Evolutionary conservation across 257 asterid genomes (phyloP), one percentile per base, ranked within the genome.

Genomic region (Solanum bulbocastanum): DNA sequence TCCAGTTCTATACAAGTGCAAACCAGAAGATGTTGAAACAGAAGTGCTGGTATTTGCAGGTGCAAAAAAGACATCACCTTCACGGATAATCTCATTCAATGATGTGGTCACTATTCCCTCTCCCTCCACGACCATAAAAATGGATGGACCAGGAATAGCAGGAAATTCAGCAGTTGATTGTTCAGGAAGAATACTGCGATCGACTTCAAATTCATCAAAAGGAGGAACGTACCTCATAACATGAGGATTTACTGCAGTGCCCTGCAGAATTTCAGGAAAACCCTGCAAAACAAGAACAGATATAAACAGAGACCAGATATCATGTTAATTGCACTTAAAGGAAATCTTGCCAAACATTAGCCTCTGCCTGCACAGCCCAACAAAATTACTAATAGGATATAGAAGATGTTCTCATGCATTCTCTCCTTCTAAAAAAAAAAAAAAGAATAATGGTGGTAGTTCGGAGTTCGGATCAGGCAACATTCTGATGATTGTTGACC

Each of bases 181-280:
- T 87, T 82, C 52, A n/a, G 99, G 99, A 84, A 97, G 95, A 60
- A 92, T 89, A 76, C 98, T 94, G 11, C 90, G 90, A 60, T 97
- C 99, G 10, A 97, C 98, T 93, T 97, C 99, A 72, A 97, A 97
- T 86, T 97, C 99, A 39, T 96, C 98, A 71, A 93, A 96, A 13
- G 98, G 99, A 33, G 99, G 98, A 58, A 83, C 86, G 83, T 92
- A 97, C 88, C 93, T 95, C 86, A 86, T 86, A 3, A 94, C 93
- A 40, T 94, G 93, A 25, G 93, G 94, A 87, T 92, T 90, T 58
- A 94, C 76, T 82, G 93, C 91, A 65, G 92, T 93, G 30, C 98
- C 98, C 13, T 73, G 84, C 14, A 96, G 94, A 74, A 95, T 91
- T 72, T 94, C 97, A 0, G 99, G 99, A 11, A 86, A 88, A 52